Evolutionary conservation across 495 filamentous ascomycete genomes (phyloP).

Genomic region (Penicillium cosmopolitanum): DNA sequence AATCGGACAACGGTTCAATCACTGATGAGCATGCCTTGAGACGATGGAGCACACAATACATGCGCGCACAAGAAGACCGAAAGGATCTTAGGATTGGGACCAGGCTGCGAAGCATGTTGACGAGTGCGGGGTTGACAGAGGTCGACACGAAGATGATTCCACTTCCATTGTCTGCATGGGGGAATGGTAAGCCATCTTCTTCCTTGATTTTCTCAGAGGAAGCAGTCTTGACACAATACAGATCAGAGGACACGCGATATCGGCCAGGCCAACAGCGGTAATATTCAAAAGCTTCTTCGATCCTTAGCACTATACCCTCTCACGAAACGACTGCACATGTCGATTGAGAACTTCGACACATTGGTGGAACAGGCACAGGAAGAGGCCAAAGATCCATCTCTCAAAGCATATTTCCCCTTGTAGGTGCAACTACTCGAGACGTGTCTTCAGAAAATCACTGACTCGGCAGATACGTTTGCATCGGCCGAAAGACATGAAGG

Average conservation of each 20-base stretch:
- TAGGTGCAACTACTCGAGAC: constrained; percentile 43
- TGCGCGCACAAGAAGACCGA: constrained; percentile 63
- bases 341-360: constrained; percentile 62
- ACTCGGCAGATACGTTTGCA: constrained; percentile 56
- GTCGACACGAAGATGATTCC: constrained; percentile 72
- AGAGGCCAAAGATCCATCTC: constrained; percentile 65
- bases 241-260: constrained; percentile 65
- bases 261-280: constrained; percentile 62
- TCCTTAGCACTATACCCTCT: constrained; percentile 68
- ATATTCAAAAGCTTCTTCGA: constrained; percentile 61
- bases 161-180: constrained; percentile 76
- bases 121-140: constrained; percentile 71
- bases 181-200: constrained; percentile 57
- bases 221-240: constrained; percentile 28
- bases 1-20: constrained; percentile 87
- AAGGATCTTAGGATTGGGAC: constrained; percentile 75
- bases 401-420: constrained; percentile 80
- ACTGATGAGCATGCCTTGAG: constrained; percentile 70
- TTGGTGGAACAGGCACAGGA: constrained; percentile 67
- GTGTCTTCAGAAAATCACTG: background rate
- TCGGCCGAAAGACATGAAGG: constrained; percentile 51
- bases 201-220: background rate
- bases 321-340: constrained; percentile 60
- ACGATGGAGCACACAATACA: constrained; percentile 72
- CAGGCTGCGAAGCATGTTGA: constrained; percentile 63